Base-by-base conservation (phyloP, 2,329 filamentous ascomycete species). In the Talaromyces sp. region DNA sequence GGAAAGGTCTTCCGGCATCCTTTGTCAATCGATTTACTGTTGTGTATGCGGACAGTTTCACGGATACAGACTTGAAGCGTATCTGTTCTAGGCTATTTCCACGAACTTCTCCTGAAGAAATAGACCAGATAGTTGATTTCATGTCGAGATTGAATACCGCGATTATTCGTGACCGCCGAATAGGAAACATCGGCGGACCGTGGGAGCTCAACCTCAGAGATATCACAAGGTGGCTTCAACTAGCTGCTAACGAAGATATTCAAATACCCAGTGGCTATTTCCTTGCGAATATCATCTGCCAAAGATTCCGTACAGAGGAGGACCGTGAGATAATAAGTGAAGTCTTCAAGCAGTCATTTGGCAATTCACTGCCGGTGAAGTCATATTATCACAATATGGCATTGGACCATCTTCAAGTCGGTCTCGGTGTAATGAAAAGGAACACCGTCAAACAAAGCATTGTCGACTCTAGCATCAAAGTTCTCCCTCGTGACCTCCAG, bases 21-120 rank as follows among this genome's bases (percentile, higher is more conserved):
- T 99, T 99, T 70, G 95, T 99, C 65, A 98, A 99, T 74, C 90
- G 96, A 53, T 99, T 99, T 74, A 95, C 96, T 42, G 94, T 99
- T 18, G 96, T 99, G 0, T 98, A 98, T 76, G 92, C 95, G 62
- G 95, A 99, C 71, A 85, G 92, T 4, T 95, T 99, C 73, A 89
- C 85, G 16, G 82, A 89, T 30, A 84, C 91, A 34, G 95, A 99
- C 78, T 78, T 99, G 63, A 83, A 89, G 63, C 80, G 89, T 54
- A 98, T 99, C 65, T 96, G 92, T 54, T 81, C 83, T 30, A 89
- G 89, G 67, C 87, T 90, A 64, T 97, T 91, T 70, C 88, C 91
- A 0, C 73, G 78, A 1, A 83, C 93, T 27, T 75, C 85, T 0
- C 68, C 78, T 0, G 77, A 84, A 1, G 84, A 87, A 33, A 85